A percentile compares a stretch with the other conserved stretches of the same genome.
These are phyloP conservation scores for Acanthamoeba castellanii DNA, from an alignment of 208 protist species.

Conservation along the genomic window DNA sequence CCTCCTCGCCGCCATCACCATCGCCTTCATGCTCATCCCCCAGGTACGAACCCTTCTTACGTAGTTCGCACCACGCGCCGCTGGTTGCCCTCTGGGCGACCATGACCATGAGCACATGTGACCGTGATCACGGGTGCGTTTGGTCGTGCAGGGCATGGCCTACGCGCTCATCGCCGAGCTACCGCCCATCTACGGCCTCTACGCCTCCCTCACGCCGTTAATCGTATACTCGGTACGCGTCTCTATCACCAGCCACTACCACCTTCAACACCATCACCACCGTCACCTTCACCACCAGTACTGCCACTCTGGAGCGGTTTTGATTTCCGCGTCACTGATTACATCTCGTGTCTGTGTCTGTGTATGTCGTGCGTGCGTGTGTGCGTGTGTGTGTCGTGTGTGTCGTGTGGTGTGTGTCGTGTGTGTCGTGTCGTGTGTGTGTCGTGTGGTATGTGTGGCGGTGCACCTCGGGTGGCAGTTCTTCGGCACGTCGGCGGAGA, in stretches of 20 bases:
- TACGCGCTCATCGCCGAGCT: conserved; percentile 45
- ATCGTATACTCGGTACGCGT: not conserved
- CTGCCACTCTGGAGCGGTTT: too few species aligned
- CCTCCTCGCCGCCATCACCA: conserved; percentile 21
- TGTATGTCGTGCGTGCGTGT: too few species aligned
- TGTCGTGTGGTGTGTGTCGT: too few species aligned
- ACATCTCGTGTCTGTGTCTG: too few species aligned
- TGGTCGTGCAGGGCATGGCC: conserved; percentile 1
- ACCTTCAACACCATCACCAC: not conserved
- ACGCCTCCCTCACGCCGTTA: not conserved
- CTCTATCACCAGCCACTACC: not conserved
- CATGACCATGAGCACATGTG: not conserved
- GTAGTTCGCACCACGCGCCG: not conserved
- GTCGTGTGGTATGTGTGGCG: not conserved
- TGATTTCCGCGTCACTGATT: not conserved
- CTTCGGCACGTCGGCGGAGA: conserved; percentile 33
- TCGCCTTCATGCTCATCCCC: conserved; percentile 59
- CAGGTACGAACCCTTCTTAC: not conserved
- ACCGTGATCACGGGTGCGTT: not conserved
- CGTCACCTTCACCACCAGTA: not conserved
- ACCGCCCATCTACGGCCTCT: conserved; percentile 57
- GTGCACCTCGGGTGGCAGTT: not conserved
- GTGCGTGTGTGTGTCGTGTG: too few species aligned
- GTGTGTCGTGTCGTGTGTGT: too few species aligned
- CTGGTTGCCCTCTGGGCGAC: not conserved